Conservation (phyloP, 2,329 filamentous ascomycete species). For the Alternaria brassicae region DNA sequence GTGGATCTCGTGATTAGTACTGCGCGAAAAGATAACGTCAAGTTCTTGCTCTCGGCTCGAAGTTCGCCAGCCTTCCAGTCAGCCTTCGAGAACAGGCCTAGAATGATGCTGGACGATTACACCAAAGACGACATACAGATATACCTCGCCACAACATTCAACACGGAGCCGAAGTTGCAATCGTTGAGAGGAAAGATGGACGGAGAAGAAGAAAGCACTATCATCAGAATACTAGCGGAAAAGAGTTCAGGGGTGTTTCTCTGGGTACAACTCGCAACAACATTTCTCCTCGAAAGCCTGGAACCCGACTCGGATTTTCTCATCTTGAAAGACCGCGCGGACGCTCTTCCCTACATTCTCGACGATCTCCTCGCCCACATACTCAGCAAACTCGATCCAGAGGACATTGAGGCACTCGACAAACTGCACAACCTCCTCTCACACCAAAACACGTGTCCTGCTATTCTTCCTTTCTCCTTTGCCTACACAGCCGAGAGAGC, state of each 20-base stretch:
- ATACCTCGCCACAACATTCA: slow-evolving; percentile 21
- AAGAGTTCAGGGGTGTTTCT: slow-evolving; percentile 37
- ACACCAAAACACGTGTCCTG: slow-evolving; percentile 22
- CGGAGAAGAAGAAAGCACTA: slow-evolving; percentile 28
- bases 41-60: slow-evolving; percentile 42
- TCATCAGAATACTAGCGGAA: slow-evolving; percentile 32
- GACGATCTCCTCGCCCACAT: slow-evolving; percentile 37
- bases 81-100: slow-evolving; percentile 33
- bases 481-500: slow-evolving; percentile 30
- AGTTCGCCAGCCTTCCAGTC: slow-evolving; percentile 27
- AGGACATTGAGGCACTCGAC: slow-evolving; percentile 27
- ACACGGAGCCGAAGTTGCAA: slow-evolving; percentile 14
- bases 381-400: slow-evolving; percentile 28
- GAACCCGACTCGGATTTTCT: slow-evolving; percentile 32
- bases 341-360: slow-evolving; percentile 33
- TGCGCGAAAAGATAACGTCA: slow-evolving; percentile 39
- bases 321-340: slow-evolving; percentile 31
- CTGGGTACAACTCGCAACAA: slow-evolving; percentile 35
- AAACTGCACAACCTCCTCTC: slow-evolving; percentile 36
- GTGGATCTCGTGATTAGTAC: slow-evolving; percentile 28
- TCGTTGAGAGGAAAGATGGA: slow-evolving; percentile 32
- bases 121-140: slow-evolving; percentile 30
- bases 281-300: slow-evolving; percentile 30
- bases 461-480: slow-evolving; percentile 37
- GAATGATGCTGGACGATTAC: slow-evolving; percentile 31